Evolutionary conservation across 2,329 filamentous ascomycete species (phyloP).

Genomic region (Colletotrichum higginsianum): DNA sequence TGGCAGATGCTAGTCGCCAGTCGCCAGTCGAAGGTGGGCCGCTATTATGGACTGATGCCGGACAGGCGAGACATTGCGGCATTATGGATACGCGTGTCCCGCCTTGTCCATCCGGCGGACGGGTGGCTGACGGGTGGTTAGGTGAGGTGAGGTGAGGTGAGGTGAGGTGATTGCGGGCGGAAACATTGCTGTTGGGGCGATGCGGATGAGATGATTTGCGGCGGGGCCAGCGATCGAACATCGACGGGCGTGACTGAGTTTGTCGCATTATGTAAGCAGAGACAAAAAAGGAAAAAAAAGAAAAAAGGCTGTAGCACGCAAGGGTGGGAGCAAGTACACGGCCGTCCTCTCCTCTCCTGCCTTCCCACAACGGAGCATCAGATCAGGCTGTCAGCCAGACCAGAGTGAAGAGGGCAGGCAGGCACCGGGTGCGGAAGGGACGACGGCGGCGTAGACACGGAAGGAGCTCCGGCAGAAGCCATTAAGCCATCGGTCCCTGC

Average conservation of each 20-base stretch:
- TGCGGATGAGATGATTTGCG: slow-evolving; percentile 2
- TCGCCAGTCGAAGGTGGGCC: slow-evolving; percentile 3
- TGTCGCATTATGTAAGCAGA: background rate
- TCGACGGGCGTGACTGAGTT: slow-evolving; percentile 6
- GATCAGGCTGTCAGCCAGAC: background rate
- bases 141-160: background rate
- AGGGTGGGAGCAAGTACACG: no score
- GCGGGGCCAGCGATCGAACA: no score
- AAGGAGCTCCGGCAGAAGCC: background rate
- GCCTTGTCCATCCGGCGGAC: slow-evolving; percentile 1
- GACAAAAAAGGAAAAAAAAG: no score
- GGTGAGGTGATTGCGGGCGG: background rate
- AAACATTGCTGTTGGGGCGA: background rate
- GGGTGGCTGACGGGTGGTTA: slow-evolving; percentile 17
- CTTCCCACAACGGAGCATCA: background rate
- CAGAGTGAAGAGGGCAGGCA: background rate
- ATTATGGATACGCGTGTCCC: background rate
- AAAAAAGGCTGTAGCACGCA: no score
- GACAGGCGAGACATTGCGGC: slow-evolving; percentile 4
- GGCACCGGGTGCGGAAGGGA: background rate
- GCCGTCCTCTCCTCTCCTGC: slow-evolving; percentile 4
- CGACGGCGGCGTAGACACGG: background rate
- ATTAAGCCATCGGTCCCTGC: background rate
- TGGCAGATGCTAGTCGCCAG: background rate
- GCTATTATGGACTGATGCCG: slow-evolving; percentile 17